Evolutionary conservation across 768 basidiomycete species (phyloP).

Genomic region (Russula sp.): DNA sequence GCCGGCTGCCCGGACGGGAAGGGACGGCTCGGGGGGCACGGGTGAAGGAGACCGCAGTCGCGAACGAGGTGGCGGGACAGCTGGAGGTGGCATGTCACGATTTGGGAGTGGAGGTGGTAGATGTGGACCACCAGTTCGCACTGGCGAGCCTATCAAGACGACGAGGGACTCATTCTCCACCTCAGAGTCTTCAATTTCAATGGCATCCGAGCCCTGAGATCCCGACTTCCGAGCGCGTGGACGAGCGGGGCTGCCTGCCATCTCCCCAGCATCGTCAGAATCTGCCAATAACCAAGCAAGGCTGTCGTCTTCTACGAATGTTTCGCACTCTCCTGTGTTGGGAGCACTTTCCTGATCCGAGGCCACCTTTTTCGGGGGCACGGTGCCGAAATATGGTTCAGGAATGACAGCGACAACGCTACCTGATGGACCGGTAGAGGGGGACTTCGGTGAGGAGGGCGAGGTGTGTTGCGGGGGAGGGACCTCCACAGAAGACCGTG

Average conservation of each 20-base stretch:
- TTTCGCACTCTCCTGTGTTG: not conserved
- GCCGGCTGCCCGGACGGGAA: conserved; percentile 38
- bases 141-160: conserved; percentile 3
- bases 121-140: not conserved
- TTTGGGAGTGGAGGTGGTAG: not conserved
- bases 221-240: not conserved
- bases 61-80: conserved; percentile 28
- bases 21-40: conserved; percentile 34
- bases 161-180: conserved; percentile 1
- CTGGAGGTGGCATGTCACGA: conserved; percentile 31
- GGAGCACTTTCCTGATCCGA: not conserved
- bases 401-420: not conserved
- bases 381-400: not conserved
- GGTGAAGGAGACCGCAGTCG: conserved; percentile 20
- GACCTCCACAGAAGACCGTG: not conserved
- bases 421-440: not conserved
- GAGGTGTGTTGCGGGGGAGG: not conserved
- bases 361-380: not conserved
- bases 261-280: conserved; percentile 11
- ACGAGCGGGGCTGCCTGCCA: conserved; percentile 5
- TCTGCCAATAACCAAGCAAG: conserved; percentile 21
- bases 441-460: not conserved
- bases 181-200: conserved; percentile 16
- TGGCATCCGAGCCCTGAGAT: conserved; percentile 1
- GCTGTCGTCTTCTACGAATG: conserved; percentile 7